phyloP scores from a whole-genome alignment of 805 yeast genomes.

The Ogataea nonfermentans region DNA sequence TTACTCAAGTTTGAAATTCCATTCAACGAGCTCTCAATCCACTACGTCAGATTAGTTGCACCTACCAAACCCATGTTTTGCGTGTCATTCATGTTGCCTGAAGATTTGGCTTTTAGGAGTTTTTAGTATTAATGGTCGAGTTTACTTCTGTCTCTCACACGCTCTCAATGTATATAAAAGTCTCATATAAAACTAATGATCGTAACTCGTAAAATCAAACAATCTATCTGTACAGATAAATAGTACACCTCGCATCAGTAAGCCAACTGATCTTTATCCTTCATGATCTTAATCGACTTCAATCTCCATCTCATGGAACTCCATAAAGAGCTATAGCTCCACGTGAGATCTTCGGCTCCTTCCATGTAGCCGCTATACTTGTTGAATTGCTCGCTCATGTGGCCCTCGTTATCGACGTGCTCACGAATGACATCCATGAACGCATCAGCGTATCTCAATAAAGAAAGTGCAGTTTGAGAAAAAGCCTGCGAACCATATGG shows the following conservation, averaged over 20 bases:
- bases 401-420: slow-evolving; percentile 64
- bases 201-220: slow-evolving; percentile 9
- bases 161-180: slow-evolving; percentile 10
- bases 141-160: slow-evolving; percentile 3
- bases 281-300: slow-evolving; percentile 35
- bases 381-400: slow-evolving; percentile 88
- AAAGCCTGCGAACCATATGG: slow-evolving; percentile 44
- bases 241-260: slow-evolving; percentile 2
- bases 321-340: slow-evolving; percentile 85
- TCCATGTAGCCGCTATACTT: slow-evolving; percentile 77
- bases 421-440: slow-evolving; percentile 57
- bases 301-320: slow-evolving; percentile 65
- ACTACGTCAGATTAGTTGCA: slow-evolving; percentile 88
- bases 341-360: slow-evolving; percentile 85
- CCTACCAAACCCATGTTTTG: slow-evolving; percentile 98
- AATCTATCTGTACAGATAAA: slow-evolving; percentile 5
- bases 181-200: slow-evolving; percentile 8
- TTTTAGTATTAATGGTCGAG: background rate
- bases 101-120: slow-evolving; percentile 52
- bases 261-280: slow-evolving; percentile 12
- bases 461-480: slow-evolving; percentile 41
- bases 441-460: slow-evolving; percentile 63
- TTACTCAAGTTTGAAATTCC: slow-evolving; percentile 49
- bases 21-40: slow-evolving; percentile 56
- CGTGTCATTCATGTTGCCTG: slow-evolving; percentile 72